Evolutionary conservation across 2,329 filamentous ascomycete species (phyloP).

Genomic region (Colletotrichum australisinense): DNA sequence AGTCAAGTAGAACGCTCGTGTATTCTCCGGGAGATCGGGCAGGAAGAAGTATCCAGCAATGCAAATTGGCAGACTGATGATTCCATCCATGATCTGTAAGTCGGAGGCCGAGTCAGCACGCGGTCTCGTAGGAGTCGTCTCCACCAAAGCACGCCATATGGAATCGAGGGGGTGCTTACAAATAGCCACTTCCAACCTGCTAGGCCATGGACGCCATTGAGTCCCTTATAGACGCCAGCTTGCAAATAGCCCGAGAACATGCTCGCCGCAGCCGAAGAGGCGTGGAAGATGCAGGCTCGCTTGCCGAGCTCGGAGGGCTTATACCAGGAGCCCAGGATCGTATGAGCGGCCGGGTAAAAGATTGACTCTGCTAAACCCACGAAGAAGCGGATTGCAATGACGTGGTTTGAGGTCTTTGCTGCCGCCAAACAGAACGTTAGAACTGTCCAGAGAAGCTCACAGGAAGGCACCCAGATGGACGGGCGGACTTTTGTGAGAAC

Average conservation of each 20-base stretch:
- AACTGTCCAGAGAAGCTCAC: conserved; percentile 41
- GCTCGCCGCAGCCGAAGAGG: conserved; percentile 61
- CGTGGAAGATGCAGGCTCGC: conserved; percentile 59
- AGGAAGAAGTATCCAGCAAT: conserved; percentile 52
- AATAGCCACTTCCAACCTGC: conserved; percentile 54
- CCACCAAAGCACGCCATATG: conserved; percentile 6
- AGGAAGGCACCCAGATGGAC: conserved; percentile 43
- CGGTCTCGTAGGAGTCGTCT: background rate
- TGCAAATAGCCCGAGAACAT: conserved; percentile 70
- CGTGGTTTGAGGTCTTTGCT: conserved; percentile 43
- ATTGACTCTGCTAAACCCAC: conserved; percentile 54
- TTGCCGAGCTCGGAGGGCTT: conserved; percentile 55
- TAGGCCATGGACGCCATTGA: conserved; percentile 59
- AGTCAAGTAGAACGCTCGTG: conserved; percentile 43
- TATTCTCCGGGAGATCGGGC: conserved; percentile 44
- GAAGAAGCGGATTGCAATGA: conserved; percentile 56
- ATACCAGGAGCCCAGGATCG: conserved; percentile 58
- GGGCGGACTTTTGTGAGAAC: conserved; percentile 43
- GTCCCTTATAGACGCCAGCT: conserved; percentile 61
- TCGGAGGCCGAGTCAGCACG: background rate
- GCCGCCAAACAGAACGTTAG: conserved; percentile 31
- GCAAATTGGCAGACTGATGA: conserved; percentile 55
- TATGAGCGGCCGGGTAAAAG: conserved; percentile 42
- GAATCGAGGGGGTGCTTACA: conserved; percentile 1
- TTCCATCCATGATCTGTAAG: conserved; percentile 52